Evolutionary conservation across 257 asterid genomes (phyloP).

Genomic region (Scutellaria galericulata): DNA sequence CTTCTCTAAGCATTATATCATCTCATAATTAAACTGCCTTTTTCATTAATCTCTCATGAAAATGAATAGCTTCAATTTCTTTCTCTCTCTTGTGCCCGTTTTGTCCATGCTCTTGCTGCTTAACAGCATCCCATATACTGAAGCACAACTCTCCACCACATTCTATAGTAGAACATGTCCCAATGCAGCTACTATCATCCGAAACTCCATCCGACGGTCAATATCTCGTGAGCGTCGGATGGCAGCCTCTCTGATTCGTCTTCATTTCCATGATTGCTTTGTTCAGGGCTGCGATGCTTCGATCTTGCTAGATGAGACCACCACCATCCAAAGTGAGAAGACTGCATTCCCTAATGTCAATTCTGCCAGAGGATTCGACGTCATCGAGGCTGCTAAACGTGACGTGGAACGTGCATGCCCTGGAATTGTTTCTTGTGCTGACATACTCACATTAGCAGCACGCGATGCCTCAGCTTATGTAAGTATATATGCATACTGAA

Average conservation of each 20-base stretch:
- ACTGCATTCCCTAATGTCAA: constrained; percentile 38
- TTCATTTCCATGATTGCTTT: constrained; percentile 62
- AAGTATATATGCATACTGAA: background rate
- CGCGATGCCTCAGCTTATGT: constrained; percentile 51
- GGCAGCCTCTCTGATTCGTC: constrained; percentile 60
- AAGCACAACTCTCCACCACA: constrained; percentile 34
- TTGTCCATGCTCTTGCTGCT: too few species aligned
- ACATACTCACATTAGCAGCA: constrained; percentile 53
- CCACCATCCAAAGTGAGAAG: constrained; percentile 47
- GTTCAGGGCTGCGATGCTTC: constrained; percentile 60
- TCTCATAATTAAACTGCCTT: too few species aligned
- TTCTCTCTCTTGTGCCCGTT: too few species aligned
- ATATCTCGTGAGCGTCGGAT: constrained; percentile 42
- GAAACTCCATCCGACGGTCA: constrained; percentile 43
- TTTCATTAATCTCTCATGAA: too few species aligned
- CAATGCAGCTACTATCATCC: constrained; percentile 37
- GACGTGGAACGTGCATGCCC: constrained; percentile 53
- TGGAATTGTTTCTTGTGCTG: constrained; percentile 59
- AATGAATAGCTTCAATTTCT: too few species aligned
- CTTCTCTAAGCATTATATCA: background rate
- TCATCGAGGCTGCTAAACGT: constrained; percentile 48
- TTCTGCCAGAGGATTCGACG: constrained; percentile 49
- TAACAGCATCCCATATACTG: too few species aligned
- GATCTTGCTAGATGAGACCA: constrained; percentile 45
- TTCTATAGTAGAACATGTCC: constrained; percentile 47